Evolutionary conservation across 306 rosid species (phyloP).

Genomic region (Malus orientalis): DNA sequence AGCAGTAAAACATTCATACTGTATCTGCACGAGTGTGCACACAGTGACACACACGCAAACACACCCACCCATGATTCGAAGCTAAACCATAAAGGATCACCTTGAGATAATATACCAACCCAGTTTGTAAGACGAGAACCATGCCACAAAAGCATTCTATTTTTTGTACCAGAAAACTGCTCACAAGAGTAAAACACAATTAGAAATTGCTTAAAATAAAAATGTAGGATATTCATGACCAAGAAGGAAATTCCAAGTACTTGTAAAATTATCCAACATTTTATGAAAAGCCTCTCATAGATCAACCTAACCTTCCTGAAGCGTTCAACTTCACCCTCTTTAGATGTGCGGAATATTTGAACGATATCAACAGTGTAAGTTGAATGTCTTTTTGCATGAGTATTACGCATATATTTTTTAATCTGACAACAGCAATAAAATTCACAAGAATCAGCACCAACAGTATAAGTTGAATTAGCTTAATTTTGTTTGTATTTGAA

Average conservation of each 20-base stretch:
- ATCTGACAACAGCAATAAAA: slow-evolving; percentile 36
- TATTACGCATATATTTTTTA: slow-evolving; percentile 64
- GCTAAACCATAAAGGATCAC: slow-evolving; percentile 30
- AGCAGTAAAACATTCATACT: slow-evolving; percentile 7
- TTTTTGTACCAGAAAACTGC: slow-evolving; percentile 62
- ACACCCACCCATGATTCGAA: not conserved
- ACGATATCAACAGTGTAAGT: slow-evolving; percentile 59
- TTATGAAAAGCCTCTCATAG: not conserved
- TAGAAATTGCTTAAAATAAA: slow-evolving; percentile 4
- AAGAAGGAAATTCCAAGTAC: not conserved
- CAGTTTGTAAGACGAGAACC: slow-evolving; percentile 96
- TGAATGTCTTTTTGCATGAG: slow-evolving; percentile 90
- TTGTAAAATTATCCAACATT: slow-evolving; percentile 7
- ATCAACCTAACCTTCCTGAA: slow-evolving; percentile 57
- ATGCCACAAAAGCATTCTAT: slow-evolving; percentile 94
- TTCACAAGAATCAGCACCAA: too few species aligned
- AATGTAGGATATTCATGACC: not conserved
- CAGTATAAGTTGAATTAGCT: not conserved
- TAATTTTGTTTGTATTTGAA: not conserved
- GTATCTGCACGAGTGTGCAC: not conserved
- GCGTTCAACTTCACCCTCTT: slow-evolving; percentile 63
- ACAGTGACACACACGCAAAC: not conserved
- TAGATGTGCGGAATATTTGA: slow-evolving; percentile 60
- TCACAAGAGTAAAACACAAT: slow-evolving; percentile 7
- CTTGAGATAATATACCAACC: slow-evolving; percentile 97